These are phyloP conservation scores for Suhomyces prunicola DNA, from an alignment of 805 yeast species.

Conservation along the genomic window DNA sequence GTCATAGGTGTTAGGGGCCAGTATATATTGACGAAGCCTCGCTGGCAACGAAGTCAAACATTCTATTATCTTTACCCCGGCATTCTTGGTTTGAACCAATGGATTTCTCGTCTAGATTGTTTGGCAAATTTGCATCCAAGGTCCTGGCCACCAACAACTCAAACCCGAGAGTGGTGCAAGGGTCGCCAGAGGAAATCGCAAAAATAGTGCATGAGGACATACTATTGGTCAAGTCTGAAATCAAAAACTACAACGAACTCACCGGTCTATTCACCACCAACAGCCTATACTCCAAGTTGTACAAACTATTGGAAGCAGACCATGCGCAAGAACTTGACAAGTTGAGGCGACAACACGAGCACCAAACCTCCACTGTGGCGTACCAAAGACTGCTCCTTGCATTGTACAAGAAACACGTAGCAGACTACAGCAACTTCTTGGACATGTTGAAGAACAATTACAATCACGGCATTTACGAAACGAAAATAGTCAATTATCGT, in stretches of 20 bases:
- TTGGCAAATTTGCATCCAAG: not conserved
- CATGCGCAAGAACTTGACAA: conserved; percentile 15
- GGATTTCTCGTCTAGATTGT: not conserved
- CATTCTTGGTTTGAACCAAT: not conserved
- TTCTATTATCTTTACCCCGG: not conserved
- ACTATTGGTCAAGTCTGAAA: conserved; percentile 16
- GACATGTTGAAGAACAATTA: conserved; percentile 22
- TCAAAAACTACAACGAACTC: conserved; percentile 19
- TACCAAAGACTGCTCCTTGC: conserved; percentile 17
- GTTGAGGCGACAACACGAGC: conserved; percentile 11
- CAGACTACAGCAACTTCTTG: conserved; percentile 19
- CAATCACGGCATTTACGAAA: conserved; percentile 21
- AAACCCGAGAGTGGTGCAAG: conserved; percentile 6
- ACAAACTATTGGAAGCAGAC: conserved; percentile 17
- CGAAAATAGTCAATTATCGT: conserved; percentile 10
- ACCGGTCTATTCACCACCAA: conserved; percentile 18
- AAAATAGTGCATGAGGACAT: conserved; percentile 23
- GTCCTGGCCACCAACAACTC: not conserved
- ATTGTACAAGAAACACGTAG: conserved; percentile 17
- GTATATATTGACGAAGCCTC: not conserved
- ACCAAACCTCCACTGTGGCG: conserved; percentile 7
- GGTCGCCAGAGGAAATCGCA: conserved; percentile 17
- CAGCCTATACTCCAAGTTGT: conserved; percentile 20
- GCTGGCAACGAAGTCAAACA: not conserved
- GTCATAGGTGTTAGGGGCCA: not conserved